Base-by-base conservation (phyloP, 345 rosid genomes). In the Populus nigra region DNA sequence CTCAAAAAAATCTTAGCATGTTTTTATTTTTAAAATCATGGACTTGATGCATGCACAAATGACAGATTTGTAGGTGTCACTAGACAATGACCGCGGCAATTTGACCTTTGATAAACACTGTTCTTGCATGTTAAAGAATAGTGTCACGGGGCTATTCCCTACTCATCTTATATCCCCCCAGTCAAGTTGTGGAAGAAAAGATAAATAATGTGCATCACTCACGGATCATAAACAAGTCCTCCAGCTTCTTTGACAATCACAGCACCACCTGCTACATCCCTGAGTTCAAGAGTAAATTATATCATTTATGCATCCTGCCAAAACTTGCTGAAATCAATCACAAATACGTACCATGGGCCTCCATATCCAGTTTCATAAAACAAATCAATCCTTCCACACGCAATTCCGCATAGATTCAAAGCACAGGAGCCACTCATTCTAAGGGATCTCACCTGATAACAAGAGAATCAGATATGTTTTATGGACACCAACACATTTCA, bases 351-450 rank as follows among this genome's bases (percentile, higher is more conserved):
- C 99, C 99, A 96, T 78, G 97, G 97, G 75, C 99, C 98, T 25
- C 99, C 99, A 25, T 80, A 93, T 69, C 97, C 98, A 16, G 87
- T 35, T 86, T 88, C 90, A 69, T 92, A 93, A 81, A 96, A 92
- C 77, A 96, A 82, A 81, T 93, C 99, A 65, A 81, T 86, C 80
- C 99, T 90, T 78, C 98, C 96, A 75, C 96, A 91, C 0, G 98
- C 99, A n/a, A 96, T 76, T 43, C 96, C 94, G 43, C 99, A 96
- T 29, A 93, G 99, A 88, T 96, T 87, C 81, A 93, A 80, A 50
- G 99, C 99, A 71, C 99, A 96, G 2, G 98, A 96, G 66, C 99
- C 99, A 65, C 88, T 84, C 96, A 95, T 93, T 79, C 99, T 88
- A 70, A 96, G 79, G 13, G 98, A 93, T 83, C 99, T 87, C 77